Evolutionary conservation across 164 flowering plant species (phyloP), one percentile per base, ranked within the genome.

Genomic region (Saururus chinensis): DNA sequence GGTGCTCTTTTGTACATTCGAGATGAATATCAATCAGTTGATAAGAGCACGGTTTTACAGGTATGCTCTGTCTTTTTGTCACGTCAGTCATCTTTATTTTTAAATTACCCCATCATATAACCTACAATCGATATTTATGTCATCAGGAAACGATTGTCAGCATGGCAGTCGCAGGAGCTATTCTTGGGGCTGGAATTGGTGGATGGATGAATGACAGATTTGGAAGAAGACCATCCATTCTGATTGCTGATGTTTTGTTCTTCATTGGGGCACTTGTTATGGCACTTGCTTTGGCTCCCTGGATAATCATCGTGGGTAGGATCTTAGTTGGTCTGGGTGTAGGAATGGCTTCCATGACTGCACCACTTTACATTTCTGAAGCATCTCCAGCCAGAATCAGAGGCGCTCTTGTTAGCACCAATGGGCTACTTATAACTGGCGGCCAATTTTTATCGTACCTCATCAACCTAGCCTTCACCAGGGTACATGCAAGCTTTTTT

Each of bases 381-480:
- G 85, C 85, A 60, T 82, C 87, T 63, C 88, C 88, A 0, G 73
- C 82, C 0, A 79, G 74, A 66, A 71, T 83, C 49, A 69, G 88
- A 19, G 92, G 88, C 4, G 85, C 88, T 19, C 79, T 84, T 24
- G 86, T 86, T 35, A 78, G 86, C 45, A 77, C 83, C 68, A 84
- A 86, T 70, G 81, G 77, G 1, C 77, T 86, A 62, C 80, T 87
- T 56, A 81, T 87, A 53, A 81, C 89, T 51, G 88, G 89, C 19
- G 89, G 93, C 70, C 93, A 87, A 73, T 82, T 86, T 65, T 66
- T 86, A 23, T 70, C 92, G 62, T 84, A 84, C 71, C 83, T 82
- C 13, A 79, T 86, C 71, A 86, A 84, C 71, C 53, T 86, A 60
- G 92, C 83, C 2, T 82, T 86, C 54, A 79, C 87, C 22, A 78